Percentiles rank a stretch among this genome's conserved stretches.
phyloP scores from a whole-genome alignment of 164 flowering plant species.

The Sextonia rubra region DNA sequence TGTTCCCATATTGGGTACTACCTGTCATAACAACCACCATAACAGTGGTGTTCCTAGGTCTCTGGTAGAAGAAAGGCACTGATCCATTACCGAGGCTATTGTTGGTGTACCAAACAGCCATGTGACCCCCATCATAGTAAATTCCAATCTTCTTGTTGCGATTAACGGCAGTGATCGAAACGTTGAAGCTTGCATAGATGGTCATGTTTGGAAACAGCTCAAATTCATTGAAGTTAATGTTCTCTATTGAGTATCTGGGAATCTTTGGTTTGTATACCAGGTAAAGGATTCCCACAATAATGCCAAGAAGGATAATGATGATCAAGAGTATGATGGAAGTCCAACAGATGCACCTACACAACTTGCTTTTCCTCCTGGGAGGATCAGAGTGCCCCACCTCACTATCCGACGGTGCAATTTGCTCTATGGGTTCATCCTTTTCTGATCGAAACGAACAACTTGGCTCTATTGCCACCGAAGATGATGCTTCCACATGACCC shows the following conservation, averaged over 20 bases:
- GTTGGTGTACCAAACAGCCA: slow-evolving; percentile 46
- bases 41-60: slow-evolving; percentile 69
- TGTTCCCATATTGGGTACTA: slow-evolving; percentile 31
- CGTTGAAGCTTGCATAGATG: slow-evolving; percentile 50
- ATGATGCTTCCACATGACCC: not conserved
- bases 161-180: slow-evolving; percentile 58
- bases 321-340: slow-evolving; percentile 38
- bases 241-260: slow-evolving; percentile 62
- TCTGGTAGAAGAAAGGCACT: slow-evolving; percentile 75
- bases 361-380: slow-evolving; percentile 35
- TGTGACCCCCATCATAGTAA: slow-evolving; percentile 58
- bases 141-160: slow-evolving; percentile 82
- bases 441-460: not conserved
- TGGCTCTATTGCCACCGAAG: slow-evolving; percentile 4
- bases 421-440: not conserved
- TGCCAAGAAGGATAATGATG: slow-evolving; percentile 33
- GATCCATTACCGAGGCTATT: slow-evolving; percentile 51
- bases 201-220: slow-evolving; percentile 33
- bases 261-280: slow-evolving; percentile 61
- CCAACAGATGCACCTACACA: slow-evolving; percentile 59
- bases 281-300: slow-evolving; percentile 39
- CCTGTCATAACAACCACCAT: slow-evolving; percentile 47
- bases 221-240: slow-evolving; percentile 40
- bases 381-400: slow-evolving; percentile 33
- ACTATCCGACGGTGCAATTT: slow-evolving; percentile 1